phyloP scores from a whole-genome alignment of 169 alveolate genomes.

The Babesia bigemina region DNA sequence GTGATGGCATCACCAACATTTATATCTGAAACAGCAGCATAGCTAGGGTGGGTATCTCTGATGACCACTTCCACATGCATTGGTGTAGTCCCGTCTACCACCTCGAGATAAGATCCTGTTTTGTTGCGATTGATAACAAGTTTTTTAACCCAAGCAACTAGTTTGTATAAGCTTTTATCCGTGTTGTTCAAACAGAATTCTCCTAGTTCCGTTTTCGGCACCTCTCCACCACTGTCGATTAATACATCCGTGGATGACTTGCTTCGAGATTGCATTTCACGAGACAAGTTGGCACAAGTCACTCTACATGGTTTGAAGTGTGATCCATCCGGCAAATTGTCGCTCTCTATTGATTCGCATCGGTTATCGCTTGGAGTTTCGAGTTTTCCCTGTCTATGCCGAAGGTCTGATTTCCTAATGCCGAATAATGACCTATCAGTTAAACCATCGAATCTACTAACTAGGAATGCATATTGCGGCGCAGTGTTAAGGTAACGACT shows the following conservation, averaged over 20 bases:
- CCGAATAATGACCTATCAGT: too few species aligned
- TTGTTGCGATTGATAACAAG: constrained; percentile 81
- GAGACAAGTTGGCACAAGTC: not conserved
- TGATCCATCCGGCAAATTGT: too few species aligned
- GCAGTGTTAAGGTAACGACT: too few species aligned
- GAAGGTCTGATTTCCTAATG: too few species aligned
- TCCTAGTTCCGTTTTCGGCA: not conserved
- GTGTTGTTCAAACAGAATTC: not conserved
- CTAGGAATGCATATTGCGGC: too few species aligned
- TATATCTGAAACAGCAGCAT: constrained; percentile 65
- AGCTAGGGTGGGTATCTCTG: constrained; percentile 68
- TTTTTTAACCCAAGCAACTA: constrained; percentile 69
- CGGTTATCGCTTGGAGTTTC: too few species aligned
- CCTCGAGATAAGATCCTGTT: constrained; percentile 81
- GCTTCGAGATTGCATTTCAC: not conserved
- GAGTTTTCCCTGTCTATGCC: too few species aligned
- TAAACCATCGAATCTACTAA: too few species aligned
- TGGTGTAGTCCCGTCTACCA: constrained; percentile 87
- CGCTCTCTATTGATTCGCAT: too few species aligned
- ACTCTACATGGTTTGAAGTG: too few species aligned
- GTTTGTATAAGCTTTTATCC: not conserved
- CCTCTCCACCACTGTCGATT: not conserved
- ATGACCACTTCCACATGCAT: constrained; percentile 82
- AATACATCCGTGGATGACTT: not conserved
- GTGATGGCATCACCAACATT: constrained; percentile 84